phyloP scores from a whole-genome alignment of 2,329 filamentous ascomycete species.

The Rhynchosporium graminicola region DNA sequence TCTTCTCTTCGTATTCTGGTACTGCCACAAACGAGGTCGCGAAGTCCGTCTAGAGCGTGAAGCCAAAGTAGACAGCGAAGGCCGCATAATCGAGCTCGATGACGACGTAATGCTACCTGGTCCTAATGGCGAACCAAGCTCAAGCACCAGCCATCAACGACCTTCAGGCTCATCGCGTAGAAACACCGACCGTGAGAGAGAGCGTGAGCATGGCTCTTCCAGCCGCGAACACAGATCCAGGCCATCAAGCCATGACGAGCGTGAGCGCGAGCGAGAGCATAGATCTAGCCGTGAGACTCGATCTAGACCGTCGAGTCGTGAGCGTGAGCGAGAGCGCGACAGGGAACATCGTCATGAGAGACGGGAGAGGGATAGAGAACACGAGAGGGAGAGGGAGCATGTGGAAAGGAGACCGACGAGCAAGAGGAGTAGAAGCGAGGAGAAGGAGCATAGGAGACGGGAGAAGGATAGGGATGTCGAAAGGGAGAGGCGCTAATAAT shows the following conservation, averaged over 20 bases:
- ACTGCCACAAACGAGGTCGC: constrained; percentile 92
- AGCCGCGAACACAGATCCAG: constrained; percentile 8
- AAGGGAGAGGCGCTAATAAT: constrained; percentile 15
- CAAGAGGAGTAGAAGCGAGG: constrained; percentile 17
- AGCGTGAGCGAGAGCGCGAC: constrained; percentile 9
- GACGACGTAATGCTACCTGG: constrained; percentile 30
- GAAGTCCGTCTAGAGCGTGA: constrained; percentile 67
- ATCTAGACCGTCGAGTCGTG: constrained; percentile 8
- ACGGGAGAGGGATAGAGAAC: constrained; percentile 11
- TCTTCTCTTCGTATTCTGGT: constrained; percentile 93
- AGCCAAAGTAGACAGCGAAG: constrained; percentile 32
- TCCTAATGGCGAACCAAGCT: constrained; percentile 13
- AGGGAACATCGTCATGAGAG: constrained; percentile 3
- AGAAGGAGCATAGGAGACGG: constrained; percentile 8
- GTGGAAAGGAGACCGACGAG: constrained; percentile 12
- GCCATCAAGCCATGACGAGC: constrained; percentile 13
- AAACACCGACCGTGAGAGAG: constrained; percentile 9
- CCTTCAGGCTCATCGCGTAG: constrained; percentile 1
- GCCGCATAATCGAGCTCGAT: constrained; percentile 32
- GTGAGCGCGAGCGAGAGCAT: constrained; percentile 7
- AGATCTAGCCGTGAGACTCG: constrained; percentile 10
- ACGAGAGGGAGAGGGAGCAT: constrained; percentile 17
- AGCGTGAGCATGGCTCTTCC: constrained; percentile 3
- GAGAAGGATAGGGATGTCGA: constrained; percentile 14
- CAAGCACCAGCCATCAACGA: not conserved